Conservation (phyloP, 495 filamentous ascomycete genomes). For the Penicillium macrosclerotiorum region DNA sequence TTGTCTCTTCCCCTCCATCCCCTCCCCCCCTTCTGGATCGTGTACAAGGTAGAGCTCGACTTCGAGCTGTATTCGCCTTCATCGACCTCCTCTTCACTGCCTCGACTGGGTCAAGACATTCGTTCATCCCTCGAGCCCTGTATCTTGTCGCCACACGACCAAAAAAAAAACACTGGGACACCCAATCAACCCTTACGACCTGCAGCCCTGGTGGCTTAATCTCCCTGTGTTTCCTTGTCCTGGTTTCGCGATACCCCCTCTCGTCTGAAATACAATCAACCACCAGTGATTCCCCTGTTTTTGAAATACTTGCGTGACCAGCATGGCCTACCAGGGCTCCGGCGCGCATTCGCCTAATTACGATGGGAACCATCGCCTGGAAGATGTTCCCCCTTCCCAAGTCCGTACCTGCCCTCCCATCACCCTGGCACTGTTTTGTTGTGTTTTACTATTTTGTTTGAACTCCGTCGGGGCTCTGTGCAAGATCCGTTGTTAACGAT, state of each 20-base stretch:
- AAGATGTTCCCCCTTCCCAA: conserved; percentile 56
- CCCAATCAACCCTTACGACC: conserved; percentile 4
- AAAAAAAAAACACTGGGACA: too few relatives aligned
- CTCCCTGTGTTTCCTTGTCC: conserved; percentile 18
- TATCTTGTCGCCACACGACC: too few relatives aligned
- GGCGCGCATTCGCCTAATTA: conserved; percentile 36
- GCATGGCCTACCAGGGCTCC: conserved; percentile 56
- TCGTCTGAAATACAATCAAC: conserved; percentile 11
- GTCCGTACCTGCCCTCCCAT: conserved; percentile 6
- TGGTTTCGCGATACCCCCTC: conserved; percentile 22
- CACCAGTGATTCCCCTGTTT: conserved; percentile 2
- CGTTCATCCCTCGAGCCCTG: too few relatives aligned
- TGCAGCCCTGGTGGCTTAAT: conserved; percentile 23
- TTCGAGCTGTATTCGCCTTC: background rate
- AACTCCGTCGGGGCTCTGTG: too few relatives aligned
- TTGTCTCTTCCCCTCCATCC: conserved; percentile 12
- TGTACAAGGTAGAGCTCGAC: too few relatives aligned
- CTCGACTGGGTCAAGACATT: too few relatives aligned
- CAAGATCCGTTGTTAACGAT: too few relatives aligned
- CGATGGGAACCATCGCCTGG: conserved; percentile 58
- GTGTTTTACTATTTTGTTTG: background rate
- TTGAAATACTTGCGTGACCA: conserved; percentile 24
- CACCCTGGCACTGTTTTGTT: too few relatives aligned
- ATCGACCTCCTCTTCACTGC: too few relatives aligned
- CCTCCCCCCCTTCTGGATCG: too few relatives aligned